Evolutionary conservation across 2,329 filamentous ascomycete species (phyloP).

Genomic region (Penicillium sp.): DNA sequence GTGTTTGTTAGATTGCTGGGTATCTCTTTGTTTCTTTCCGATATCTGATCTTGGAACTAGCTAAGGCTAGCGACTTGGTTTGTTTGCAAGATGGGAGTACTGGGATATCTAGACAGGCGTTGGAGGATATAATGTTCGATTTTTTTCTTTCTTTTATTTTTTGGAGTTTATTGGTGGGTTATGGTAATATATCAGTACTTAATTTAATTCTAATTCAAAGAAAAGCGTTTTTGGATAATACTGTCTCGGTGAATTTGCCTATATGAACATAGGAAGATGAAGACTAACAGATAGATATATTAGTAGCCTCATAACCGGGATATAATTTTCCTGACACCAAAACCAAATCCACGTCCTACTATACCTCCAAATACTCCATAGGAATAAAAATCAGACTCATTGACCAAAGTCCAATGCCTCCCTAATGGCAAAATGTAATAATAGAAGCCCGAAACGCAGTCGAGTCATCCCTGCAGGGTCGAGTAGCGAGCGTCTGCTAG

Average conservation of each 20-base stretch:
- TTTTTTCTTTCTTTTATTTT: background rate
- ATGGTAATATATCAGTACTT: slow-evolving; percentile 12
- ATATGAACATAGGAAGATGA: background rate
- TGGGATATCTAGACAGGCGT: slow-evolving; percentile 14
- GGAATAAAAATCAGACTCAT: background rate
- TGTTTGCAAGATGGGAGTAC: background rate
- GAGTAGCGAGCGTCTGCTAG: background rate
- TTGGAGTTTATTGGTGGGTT: background rate
- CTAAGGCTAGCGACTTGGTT: slow-evolving; percentile 8
- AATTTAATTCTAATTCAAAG: slow-evolving; percentile 20
- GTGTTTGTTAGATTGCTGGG: slow-evolving; percentile 4
- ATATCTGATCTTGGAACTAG: background rate
- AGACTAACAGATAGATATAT: no score
- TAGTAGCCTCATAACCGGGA: background rate
- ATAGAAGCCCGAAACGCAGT: background rate
- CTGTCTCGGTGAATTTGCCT: background rate
- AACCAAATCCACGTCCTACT: background rate
- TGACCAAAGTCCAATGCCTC: background rate
- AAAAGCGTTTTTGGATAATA: background rate
- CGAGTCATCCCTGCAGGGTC: background rate
- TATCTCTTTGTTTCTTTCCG: background rate
- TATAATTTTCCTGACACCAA: background rate
- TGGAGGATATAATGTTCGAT: slow-evolving; percentile 11
- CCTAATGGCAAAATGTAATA: background rate
- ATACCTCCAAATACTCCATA: background rate